Conservation (phyloP, 768 basidiomycete genomes). For the Paxillus ammoniavirescens region DNA sequence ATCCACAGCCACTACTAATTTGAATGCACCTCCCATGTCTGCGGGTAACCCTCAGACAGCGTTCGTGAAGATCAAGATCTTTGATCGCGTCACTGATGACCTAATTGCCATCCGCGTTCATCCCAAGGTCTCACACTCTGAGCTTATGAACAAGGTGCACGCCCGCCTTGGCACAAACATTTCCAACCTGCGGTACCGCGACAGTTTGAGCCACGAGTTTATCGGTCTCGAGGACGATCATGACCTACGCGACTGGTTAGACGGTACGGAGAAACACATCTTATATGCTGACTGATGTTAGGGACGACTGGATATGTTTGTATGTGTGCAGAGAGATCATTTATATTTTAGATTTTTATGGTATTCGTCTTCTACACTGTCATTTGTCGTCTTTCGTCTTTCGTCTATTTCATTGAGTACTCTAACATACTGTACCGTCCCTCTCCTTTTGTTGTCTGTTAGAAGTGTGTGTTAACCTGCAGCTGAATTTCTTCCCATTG, state of each 20-base stretch:
- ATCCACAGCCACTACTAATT: constrained; percentile 46
- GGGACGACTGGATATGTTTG: constrained; percentile 6
- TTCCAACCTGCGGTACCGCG: constrained; percentile 67
- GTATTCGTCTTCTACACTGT: constrained; percentile 14
- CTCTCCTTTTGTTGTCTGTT: not conserved
- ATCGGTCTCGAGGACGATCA: constrained; percentile 62
- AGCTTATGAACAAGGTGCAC: constrained; percentile 91
- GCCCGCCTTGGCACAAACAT: constrained; percentile 80
- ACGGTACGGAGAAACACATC: constrained; percentile 77
- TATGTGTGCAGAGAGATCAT: constrained; percentile 9
- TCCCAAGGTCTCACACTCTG: constrained; percentile 80
- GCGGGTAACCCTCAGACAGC: constrained; percentile 77
- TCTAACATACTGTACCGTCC: not conserved
- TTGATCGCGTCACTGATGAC: constrained; percentile 90
- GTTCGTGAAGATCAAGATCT: constrained; percentile 98
- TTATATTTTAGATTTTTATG: constrained; percentile 31
- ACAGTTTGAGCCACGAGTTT: constrained; percentile 64
- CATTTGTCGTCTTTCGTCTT: constrained; percentile 3
- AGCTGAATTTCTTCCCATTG: constrained; percentile 1
- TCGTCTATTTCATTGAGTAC: not conserved
- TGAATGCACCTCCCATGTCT: constrained; percentile 73
- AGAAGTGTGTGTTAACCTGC: not conserved
- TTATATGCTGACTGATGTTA: constrained; percentile 66
- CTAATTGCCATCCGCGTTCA: constrained; percentile 96
- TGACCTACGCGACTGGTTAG: constrained; percentile 71